Conservation (phyloP, 352 stramenopile species). For the Phytophthora cactorum region DNA sequence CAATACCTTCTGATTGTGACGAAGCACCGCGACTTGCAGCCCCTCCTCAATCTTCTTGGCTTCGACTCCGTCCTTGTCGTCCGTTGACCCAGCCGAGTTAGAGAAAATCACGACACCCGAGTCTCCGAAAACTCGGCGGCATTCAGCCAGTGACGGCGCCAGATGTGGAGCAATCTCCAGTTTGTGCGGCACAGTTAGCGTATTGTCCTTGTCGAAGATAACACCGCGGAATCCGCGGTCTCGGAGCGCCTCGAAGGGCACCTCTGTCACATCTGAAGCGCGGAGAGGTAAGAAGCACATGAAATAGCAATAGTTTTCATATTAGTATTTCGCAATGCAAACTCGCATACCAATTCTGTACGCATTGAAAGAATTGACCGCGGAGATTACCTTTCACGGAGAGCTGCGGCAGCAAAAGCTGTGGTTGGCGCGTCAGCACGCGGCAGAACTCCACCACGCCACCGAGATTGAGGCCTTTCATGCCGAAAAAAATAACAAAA, state of each 20-base stretch:
- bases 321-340: background rate
- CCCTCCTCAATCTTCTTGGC: conserved; percentile 80
- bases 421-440: conserved; percentile 68
- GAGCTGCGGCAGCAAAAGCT: conserved; percentile 83
- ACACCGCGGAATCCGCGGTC: conserved; percentile 91
- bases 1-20: conserved; percentile 90
- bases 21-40: conserved; percentile 88
- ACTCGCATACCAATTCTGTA: conserved; percentile 3
- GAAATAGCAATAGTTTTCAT: background rate
- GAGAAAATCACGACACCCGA: conserved; percentile 93
- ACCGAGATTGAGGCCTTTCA: conserved; percentile 82
- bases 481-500: conserved; percentile 12
- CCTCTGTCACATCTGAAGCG: conserved; percentile 77
- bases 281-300: background rate
- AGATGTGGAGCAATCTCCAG: conserved; percentile 83
- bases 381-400: conserved; percentile 66
- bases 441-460: conserved; percentile 85
- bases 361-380: conserved; percentile 6
- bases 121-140: conserved; percentile 90
- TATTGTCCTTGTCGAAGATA: conserved; percentile 99
- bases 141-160: conserved; percentile 68
- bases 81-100: conserved; percentile 94
- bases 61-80: conserved; percentile 88
- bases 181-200: conserved; percentile 93
- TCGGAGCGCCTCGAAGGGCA: conserved; percentile 78